Evolutionary conservation across 176 grass and related monocot genomes (phyloP).

Genomic region (Raddia distichophylla): DNA sequence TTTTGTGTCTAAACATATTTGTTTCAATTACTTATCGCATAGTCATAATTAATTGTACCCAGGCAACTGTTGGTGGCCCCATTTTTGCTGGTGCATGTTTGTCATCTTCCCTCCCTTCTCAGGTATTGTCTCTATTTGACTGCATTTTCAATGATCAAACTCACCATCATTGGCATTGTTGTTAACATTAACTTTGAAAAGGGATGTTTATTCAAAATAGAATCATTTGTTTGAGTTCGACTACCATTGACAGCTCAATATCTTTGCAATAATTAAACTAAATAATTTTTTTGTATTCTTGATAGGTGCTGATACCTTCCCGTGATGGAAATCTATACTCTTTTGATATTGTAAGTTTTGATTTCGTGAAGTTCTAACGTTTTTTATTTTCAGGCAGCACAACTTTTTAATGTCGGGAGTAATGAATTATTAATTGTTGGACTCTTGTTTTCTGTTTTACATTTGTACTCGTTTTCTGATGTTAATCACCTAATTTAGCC

Average conservation of each 20-base stretch:
- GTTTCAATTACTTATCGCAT: background rate
- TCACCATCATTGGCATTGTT: background rate
- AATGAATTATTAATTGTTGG: background rate
- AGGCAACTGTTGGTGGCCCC: slow-evolving; percentile 86
- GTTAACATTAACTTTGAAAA: slow-evolving; percentile 4
- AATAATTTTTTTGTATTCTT: slow-evolving; percentile 33
- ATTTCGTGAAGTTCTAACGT: background rate
- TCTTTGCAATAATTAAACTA: background rate
- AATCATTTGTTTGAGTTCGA: background rate
- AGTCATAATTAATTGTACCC: slow-evolving; percentile 33
- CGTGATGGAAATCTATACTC: slow-evolving; percentile 80
- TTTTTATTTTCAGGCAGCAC: background rate
- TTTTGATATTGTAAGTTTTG: slow-evolving; percentile 72
- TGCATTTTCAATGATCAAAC: background rate
- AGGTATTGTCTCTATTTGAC: slow-evolving; percentile 54
- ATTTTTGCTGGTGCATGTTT: slow-evolving; percentile 89
- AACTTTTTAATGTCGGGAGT: slow-evolving; percentile 2
- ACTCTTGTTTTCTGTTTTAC: background rate
- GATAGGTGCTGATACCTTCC: slow-evolving; percentile 70
- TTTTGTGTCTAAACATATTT: slow-evolving; percentile 25
- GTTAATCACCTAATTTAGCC: background rate
- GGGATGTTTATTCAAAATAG: background rate
- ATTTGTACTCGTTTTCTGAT: slow-evolving; percentile 26
- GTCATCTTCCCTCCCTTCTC: slow-evolving; percentile 61
- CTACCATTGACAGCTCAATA: slow-evolving; percentile 12